phyloP scores from a whole-genome alignment of 2,329 filamentous ascomycete species.

The Biscogniauxia mediterranea region DNA sequence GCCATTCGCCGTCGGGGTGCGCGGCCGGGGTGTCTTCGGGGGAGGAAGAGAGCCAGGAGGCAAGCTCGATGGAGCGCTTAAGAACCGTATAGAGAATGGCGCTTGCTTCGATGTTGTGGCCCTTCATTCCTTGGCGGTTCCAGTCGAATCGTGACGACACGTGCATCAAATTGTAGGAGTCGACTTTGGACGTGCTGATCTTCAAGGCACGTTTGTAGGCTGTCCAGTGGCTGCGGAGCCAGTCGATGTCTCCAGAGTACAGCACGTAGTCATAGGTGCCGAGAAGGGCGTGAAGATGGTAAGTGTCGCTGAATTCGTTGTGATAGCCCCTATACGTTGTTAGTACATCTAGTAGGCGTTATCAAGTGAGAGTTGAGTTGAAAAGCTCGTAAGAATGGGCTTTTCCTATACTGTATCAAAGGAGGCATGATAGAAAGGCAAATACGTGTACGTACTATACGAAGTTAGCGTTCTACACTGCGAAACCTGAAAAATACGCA shows the following conservation, averaged over 20 bases:
- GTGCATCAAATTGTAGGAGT: conserved; percentile 42
- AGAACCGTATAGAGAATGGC: conserved; percentile 53
- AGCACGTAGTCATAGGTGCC: conserved; percentile 56
- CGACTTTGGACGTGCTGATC: conserved; percentile 35
- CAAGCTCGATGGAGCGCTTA: conserved; percentile 46
- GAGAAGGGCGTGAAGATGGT: conserved; percentile 54
- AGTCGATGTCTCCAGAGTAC: conserved; percentile 47
- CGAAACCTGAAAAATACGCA: neutral
- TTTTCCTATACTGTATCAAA: neutral
- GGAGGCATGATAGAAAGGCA: neutral
- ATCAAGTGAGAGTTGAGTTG: conserved; percentile 13
- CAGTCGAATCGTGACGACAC: conserved; percentile 50
- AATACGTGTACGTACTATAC: neutral
- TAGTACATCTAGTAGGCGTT: conserved; percentile 33
- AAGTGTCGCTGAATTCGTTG: conserved; percentile 41
- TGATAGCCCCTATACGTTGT: conserved; percentile 3
- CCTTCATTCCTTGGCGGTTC: conserved; percentile 49
- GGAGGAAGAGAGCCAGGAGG: conserved; percentile 34
- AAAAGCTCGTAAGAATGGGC: too few relatives aligned
- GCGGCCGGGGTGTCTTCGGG: conserved; percentile 28
- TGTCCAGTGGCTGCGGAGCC: conserved; percentile 33
- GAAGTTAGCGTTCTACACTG: conserved; percentile 22
- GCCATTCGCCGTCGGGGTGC: conserved; percentile 13
- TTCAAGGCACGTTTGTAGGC: conserved; percentile 32
- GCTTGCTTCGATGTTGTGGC: conserved; percentile 51